Evolutionary conservation across 2,329 filamentous ascomycete species (phyloP), one percentile per base, ranked within the genome.

Genomic region (Talaromyces sp.): DNA sequence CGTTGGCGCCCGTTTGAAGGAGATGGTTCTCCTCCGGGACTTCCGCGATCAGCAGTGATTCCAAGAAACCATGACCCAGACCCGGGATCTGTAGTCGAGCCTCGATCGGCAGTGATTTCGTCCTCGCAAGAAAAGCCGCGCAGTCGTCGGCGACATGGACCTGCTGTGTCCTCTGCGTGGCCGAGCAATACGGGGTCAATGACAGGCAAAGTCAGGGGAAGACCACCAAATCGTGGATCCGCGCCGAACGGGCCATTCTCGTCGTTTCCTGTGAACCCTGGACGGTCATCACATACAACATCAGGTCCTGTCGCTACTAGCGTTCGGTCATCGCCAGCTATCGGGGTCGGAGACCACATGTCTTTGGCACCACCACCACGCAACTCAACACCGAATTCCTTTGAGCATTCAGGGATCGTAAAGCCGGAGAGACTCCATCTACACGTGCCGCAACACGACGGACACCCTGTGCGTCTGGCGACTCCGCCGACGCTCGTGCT

Each of bases 91-190:
- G 11, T 82, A 77, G 25, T 85, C 80, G 63, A 83, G 78, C 89
- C 90, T 10, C 86, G 83, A 55, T 92, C 91, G 0, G 90, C 90
- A 3, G 80, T 90, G n/a, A 90, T 88, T 4, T 86, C 88, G 0
- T 85, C 84, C 4, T 70, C 72, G 3, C 66, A 70, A 4, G 74
- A 76, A 10, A 58, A 87, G 82, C 64, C 75, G 17, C 72, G 72
- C 13, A 64, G 70, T 17, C 72, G 71, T 59, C 81, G 88, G 60
- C 85, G 91, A 4, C 90, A 96, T 72, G 92, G 92, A 0, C 90
- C 92, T 0, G 92, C 91, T 7, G 91, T 96, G 0, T 96, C 92
- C 0, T 96, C 92, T 10, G 93, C 93, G 0, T 97, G 93, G 93
- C 86, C 89, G 60, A 86, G 86, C 65, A 85, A 83, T 62, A 84